Percentiles rank a stretch among this genome's conserved stretches.
phyloP scores from a whole-genome alignment of 1,284 basidiomycete genomes.

The Moesziomyces parantarcticus region DNA sequence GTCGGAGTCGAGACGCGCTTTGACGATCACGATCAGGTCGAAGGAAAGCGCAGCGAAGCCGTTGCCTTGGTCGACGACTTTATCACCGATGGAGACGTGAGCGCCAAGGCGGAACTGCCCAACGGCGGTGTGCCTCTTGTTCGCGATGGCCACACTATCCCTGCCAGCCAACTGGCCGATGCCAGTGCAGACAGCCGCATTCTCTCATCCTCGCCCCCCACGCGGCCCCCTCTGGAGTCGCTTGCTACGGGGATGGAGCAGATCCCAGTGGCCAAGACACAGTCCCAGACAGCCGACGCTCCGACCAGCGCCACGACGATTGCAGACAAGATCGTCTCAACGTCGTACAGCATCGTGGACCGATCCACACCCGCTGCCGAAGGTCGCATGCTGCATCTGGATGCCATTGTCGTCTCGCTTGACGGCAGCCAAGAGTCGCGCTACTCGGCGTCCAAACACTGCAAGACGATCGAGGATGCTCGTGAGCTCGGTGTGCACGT shows the following conservation, averaged over 20 bases:
- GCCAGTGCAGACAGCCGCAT: not conserved
- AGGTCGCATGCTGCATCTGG: conserved; percentile 48
- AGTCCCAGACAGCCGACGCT: conserved; percentile 2
- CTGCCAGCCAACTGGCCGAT: conserved; percentile 32
- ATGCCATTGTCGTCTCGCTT: conserved; percentile 66
- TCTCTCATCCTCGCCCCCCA: conserved; percentile 3
- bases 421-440: conserved; percentile 58
- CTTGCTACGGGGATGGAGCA: conserved; percentile 37
- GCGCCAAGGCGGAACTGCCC: conserved; percentile 31
- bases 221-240: conserved; percentile 40
- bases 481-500: conserved; percentile 55
- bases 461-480: conserved; percentile 52
- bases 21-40: conserved; percentile 59
- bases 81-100: conserved; percentile 33
- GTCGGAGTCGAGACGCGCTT: conserved; percentile 81
- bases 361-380: conserved; percentile 46
- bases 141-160: conserved; percentile 53
- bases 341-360: conserved; percentile 45
- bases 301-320: conserved; percentile 21
- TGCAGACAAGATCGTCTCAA: conserved; percentile 44
- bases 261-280: conserved; percentile 21
- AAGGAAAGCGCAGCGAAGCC: conserved; percentile 57
- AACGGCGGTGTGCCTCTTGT: conserved; percentile 38
- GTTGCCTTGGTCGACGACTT: conserved; percentile 44
- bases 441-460: conserved; percentile 41